Base-by-base conservation (phyloP, 768 basidiomycete genomes). In the Scleroderma citrinum region DNA sequence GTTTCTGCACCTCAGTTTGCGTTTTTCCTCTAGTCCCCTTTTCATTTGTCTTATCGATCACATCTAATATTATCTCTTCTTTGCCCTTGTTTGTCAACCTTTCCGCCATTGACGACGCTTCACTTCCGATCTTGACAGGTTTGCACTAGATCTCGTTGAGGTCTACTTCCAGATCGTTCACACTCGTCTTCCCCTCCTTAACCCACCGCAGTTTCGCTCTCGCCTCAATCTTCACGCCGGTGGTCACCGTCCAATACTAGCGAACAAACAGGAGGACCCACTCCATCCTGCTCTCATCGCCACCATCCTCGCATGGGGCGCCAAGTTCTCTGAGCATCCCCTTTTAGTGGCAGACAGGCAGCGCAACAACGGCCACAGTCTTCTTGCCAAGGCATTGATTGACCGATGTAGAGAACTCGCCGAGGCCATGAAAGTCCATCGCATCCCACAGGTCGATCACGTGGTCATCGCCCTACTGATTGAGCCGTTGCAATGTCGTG, bases 91-190 rank as follows among this genome's bases (percentile, higher is more conserved):
- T 44, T 42, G 23, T 42, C 14, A 44, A 32, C 42, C 42, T 8
- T 29, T n/a, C n/a, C 29, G 34, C 49, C 53, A 29, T 29, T 29
- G 29, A 56, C 56, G 47, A 47, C 49, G 40, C 58, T 46, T 24
- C 47, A 26, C 48, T 42, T 51, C 34, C 52, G 39, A 51, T 59
- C 35, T 49, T 51, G 40, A 48, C 61, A 96, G 93, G 68, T 89
- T 97, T 60, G 87, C 92, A 3, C 80, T 87, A 46, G 92, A 97
- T 69, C 83, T 96, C 46, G 83, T 95, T 60, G 92, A 96, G 69
- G 91, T 94, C 39, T 97, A 85, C 71, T 94, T 95, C 65, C 90
- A 94, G 66, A 88, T 89, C 52, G 87, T 90, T 35, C 92, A 94
- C 67, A 85, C 87, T 21, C 83, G 93, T 48, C 75, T 90, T 50